Base-by-base conservation (phyloP, 2,329 filamentous ascomycete species). In the Xylaria arbuscula region DNA sequence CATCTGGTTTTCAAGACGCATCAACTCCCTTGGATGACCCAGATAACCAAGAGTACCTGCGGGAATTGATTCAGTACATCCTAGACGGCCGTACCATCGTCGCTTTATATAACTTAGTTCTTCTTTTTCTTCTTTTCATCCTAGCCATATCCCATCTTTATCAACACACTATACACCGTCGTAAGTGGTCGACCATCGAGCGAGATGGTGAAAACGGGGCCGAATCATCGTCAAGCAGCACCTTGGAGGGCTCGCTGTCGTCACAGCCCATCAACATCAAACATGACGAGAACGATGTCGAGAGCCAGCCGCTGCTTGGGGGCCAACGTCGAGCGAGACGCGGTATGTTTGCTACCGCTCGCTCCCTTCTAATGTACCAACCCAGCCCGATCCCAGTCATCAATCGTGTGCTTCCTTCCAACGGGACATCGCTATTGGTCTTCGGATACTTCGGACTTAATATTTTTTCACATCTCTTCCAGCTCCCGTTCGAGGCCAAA, bases 401-500 rank as follows among this genome's bases (percentile, higher is more conserved):
- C 73, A 85, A 88, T 75, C 87, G 86, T 63, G 78, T 79, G 0
- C 80, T 90, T 2, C 88, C 89, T 0, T 83, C 86, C 7, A 90
- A 90, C 72, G 83, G 81, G 6, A 85, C 85, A 0, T 85, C 86
- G 0, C 69, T 90, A 6, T 78, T 86, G 57, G 80, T 90, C 42
- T 67, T 85, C 4, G 73, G 79, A 9, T 87, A 88, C 76, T 54
- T 89, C 5, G 81, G 75, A 8, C 75, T 90, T 10, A 90, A 89
- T 69, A 47, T 86, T 34, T 89, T 89, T 76, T 89, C 87, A 75
- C 83, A 86, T 38, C 75, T 89, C 67, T 89, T 85, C 76, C 78
- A 78, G 64, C 82, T 86, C 38, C 82, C 85, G 0, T 75, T 87
- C 19, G 79, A 80, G 13, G 71, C 82, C n/a, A 77, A 80, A 55